A percentile compares a stretch with the other conserved stretches of the same genome.
These are phyloP conservation scores for Gonapodya sp. DNA, from an alignment of 192 early-diverging fungal genomes.

Conservation along the genomic window DNA sequence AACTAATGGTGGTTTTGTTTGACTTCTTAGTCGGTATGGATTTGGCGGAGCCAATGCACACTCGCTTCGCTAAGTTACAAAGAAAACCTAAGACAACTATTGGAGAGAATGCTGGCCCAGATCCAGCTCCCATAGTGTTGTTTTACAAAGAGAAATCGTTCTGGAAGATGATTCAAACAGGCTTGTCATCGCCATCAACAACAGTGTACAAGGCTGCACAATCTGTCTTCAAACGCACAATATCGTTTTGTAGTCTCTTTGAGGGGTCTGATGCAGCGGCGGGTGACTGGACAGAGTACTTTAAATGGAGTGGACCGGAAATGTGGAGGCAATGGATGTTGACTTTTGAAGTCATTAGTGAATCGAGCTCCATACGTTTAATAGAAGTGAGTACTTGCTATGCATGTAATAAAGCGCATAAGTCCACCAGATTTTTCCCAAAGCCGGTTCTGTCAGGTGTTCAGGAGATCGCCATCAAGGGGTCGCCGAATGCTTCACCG, in stretches of 20 bases:
- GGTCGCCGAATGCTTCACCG: background rate
- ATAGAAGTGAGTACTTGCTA: background rate
- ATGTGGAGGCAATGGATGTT: background rate
- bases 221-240: background rate
- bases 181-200: background rate
- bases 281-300: background rate
- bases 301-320: background rate
- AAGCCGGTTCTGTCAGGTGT: background rate
- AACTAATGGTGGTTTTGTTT: too few species aligned
- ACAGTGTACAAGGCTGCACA: background rate
- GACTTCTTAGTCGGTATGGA: too few species aligned
- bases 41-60: too few species aligned
- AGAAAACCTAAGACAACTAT: too few species aligned
- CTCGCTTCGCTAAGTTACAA: too few species aligned
- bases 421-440: background rate
- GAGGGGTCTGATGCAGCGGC: background rate
- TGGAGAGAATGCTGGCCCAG: too few species aligned
- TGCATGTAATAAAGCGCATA: background rate
- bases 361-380: background rate
- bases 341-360: background rate
- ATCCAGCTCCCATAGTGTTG: background rate
- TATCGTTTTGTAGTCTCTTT: background rate
- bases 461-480: background rate
- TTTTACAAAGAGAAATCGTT: background rate
- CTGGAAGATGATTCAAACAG: background rate